Base-by-base conservation (phyloP, 441 rosid species). In the Eruca vesicaria region DNA sequence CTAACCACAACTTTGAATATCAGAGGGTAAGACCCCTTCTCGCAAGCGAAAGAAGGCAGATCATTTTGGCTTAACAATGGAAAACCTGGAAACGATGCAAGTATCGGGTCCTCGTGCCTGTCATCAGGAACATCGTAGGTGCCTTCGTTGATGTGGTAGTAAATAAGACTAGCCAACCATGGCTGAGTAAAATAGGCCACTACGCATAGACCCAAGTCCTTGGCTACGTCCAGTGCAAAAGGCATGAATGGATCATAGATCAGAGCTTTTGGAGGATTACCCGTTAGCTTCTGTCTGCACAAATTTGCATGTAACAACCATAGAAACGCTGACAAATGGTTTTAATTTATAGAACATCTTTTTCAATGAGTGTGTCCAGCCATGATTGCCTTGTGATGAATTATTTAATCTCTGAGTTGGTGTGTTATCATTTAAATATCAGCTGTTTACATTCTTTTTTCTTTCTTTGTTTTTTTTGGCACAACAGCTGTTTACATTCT, bases 171-270 rank as follows among this genome's bases (percentile, higher is more conserved):
- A 43, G 85, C 88, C 12, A 80, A 73, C 77, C 84, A 85, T 15
- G 83, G 62, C 18, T 84, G 87, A 41, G 91, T 87, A 55, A 85
- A 84, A 70, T 79, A 80, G 3, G 83, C 77, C 66, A 72, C 85
- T 29, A 38, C 75, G 33, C 48, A 64, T 14, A 79, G 15, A 14
- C 73, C 83, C 7, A 32, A 57, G 1, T 69, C 75, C 60, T 59
- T 77, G 35, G 84, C 86, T 50, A 82, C 80, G 20, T 84, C 85
- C 50, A 81, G 52, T 66, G 67, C 79, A 83, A 82, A 79, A 0
- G 89, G 83, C 66, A 78, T 6, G 2, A 77, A 23, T 2, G 86
- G 79, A 66, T 86, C 89, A 56, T 82, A 86, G 10, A 86, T 58
- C 7, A 86, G 36, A 68, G 81, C 78, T 43, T 73, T 81, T 7